Conservation (phyloP, 2,329 filamentous ascomycete species). For the Xylaria sp. region DNA sequence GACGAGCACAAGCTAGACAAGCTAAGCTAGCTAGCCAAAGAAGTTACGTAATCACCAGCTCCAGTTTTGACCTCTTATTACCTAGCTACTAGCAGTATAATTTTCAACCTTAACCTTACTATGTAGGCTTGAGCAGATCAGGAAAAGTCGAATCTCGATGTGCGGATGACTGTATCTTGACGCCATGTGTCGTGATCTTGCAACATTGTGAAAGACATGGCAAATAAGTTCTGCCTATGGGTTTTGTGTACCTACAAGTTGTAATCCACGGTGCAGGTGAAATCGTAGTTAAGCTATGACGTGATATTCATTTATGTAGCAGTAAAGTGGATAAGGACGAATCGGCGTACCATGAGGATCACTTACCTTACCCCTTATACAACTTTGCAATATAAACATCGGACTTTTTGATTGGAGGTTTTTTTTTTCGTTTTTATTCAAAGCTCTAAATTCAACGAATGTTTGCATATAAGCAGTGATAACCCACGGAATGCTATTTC, state of each 20-base stretch:
- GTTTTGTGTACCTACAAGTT: neutral
- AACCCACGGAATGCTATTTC: too few species aligned
- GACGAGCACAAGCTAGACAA: conserved; percentile 8
- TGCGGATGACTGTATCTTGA: neutral
- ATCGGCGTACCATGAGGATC: neutral
- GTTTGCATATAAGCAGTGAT: too few species aligned
- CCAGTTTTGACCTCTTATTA: conserved; percentile 33
- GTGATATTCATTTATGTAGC: neutral
- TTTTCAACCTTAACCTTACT: neutral
- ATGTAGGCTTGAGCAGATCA: neutral
- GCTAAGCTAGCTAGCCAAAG: too few species aligned
- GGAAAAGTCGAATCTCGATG: neutral
- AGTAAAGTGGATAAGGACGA: neutral
- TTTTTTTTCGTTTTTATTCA: too few species aligned
- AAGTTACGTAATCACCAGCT: conserved; percentile 30
- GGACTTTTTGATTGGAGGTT: too few species aligned
- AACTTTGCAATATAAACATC: neutral
- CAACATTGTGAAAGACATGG: neutral
- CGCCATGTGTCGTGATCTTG: conserved; percentile 6
- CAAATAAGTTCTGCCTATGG: neutral
- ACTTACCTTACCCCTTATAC: neutral
- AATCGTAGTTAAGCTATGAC: neutral
- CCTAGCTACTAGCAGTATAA: neutral
- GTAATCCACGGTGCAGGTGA: neutral
- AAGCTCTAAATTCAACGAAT: too few species aligned